A percentile compares a stretch with the other conserved stretches of the same genome.
These are phyloP conservation scores for Dendrobium nobile DNA, from an alignment of 106 monocot genomes.

Conservation along the genomic window DNA sequence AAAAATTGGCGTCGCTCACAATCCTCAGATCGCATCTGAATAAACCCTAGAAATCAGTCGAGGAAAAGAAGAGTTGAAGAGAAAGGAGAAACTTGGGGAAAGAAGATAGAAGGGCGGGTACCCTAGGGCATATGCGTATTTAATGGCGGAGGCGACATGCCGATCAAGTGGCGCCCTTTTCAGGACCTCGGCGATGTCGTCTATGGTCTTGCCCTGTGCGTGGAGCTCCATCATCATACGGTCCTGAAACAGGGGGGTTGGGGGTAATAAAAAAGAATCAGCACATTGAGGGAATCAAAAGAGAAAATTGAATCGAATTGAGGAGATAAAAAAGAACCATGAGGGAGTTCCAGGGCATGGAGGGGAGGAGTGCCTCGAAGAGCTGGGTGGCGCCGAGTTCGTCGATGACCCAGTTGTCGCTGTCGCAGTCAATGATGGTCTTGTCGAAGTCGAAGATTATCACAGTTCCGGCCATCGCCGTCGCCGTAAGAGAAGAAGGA, in stretches of 20 bases:
- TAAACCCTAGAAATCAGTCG: neutral
- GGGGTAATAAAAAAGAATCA: too few relatives aligned
- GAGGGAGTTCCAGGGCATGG: constrained; percentile 67
- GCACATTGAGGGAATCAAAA: neutral
- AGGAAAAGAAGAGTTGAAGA: neutral
- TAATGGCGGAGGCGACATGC: constrained; percentile 33
- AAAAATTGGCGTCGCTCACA: constrained; percentile 81
- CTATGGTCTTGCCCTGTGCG: constrained; percentile 26
- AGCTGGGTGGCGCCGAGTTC: constrained; percentile 39
- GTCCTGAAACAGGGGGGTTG: constrained; percentile 23
- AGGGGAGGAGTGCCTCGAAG: constrained; percentile 53
- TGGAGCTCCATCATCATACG: constrained; percentile 49
- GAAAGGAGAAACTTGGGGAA: neutral
- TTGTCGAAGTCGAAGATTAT: constrained; percentile 90
- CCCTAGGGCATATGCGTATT: constrained; percentile 41
- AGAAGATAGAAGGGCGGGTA: constrained; percentile 1
- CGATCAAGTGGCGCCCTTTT: constrained; percentile 41
- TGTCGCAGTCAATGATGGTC: constrained; percentile 88
- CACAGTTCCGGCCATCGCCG: constrained; percentile 45
- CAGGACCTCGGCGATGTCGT: constrained; percentile 31
- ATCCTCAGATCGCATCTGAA: constrained; percentile 79
- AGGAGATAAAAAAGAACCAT: constrained; percentile 20
- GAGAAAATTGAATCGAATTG: neutral
- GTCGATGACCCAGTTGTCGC: constrained; percentile 81
- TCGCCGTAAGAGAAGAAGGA: neutral